phyloP scores from a whole-genome alignment of 257 asterid species.

The Rubia yunnanensis region DNA sequence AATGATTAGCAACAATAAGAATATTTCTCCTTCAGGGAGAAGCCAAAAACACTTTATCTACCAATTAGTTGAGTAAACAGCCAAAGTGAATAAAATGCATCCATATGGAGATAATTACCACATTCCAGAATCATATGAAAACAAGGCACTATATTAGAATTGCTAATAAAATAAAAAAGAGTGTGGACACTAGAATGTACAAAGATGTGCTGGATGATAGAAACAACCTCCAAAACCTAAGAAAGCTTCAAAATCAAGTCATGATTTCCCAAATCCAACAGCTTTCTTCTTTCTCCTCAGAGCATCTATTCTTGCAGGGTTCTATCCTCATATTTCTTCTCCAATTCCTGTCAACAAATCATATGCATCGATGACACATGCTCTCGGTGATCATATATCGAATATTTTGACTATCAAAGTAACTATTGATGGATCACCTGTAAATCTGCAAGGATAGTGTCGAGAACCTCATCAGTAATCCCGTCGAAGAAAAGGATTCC shows the following conservation, averaged over 20 bases:
- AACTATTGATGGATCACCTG: slow-evolving; percentile 37
- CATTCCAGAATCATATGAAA: neutral
- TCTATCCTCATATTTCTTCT: slow-evolving; percentile 65
- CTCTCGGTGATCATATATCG: neutral
- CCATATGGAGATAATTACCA: neutral
- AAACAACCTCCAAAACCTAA: neutral
- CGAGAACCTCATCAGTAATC: slow-evolving; percentile 79
- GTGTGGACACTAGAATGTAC: neutral
- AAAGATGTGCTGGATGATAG: neutral
- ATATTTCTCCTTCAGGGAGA: neutral
- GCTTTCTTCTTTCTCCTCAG: slow-evolving; percentile 49
- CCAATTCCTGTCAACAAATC: slow-evolving; percentile 49
- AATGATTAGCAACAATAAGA: neutral
- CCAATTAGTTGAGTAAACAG: neutral
- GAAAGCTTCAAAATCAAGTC: slow-evolving; percentile 10
- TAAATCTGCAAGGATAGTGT: slow-evolving; percentile 51
- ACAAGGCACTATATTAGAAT: neutral
- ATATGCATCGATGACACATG: neutral
- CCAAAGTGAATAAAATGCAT: neutral
- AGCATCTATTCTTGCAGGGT: slow-evolving; percentile 66
- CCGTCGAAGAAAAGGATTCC: slow-evolving; percentile 79
- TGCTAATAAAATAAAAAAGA: neutral
- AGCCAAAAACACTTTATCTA: neutral
- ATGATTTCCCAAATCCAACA: slow-evolving; percentile 74
- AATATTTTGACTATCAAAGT: neutral